phyloP scores from a whole-genome alignment of 805 yeast genomes.

The Hyphopichia homilentoma region DNA sequence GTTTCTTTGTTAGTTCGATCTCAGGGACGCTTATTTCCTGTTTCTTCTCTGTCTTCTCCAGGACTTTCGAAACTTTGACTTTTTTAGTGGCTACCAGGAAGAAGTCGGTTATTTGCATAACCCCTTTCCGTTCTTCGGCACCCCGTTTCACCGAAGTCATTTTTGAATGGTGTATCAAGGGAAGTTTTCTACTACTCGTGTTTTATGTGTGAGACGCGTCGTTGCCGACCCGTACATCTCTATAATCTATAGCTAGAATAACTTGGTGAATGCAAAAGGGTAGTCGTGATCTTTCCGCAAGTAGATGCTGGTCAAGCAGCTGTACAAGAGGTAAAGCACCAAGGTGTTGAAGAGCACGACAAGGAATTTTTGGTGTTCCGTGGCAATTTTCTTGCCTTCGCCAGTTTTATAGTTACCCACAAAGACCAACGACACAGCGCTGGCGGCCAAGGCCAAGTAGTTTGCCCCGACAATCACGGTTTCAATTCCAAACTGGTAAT shows the following conservation, averaged over 20 bases:
- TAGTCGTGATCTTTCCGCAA: constrained; percentile 45
- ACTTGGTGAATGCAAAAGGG: constrained; percentile 38
- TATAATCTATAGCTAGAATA: no score
- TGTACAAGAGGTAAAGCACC: constrained; percentile 35
- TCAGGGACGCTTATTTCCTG: not conserved
- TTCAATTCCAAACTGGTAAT: constrained; percentile 72
- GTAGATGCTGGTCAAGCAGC: constrained; percentile 42
- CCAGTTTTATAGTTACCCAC: constrained; percentile 29
- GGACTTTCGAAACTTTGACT: no score
- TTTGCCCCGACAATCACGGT: constrained; percentile 48
- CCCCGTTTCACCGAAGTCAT: no score
- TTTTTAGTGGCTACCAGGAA: no score
- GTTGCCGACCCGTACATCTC: no score
- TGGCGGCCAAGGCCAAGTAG: constrained; percentile 45
- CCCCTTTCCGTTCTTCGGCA: no score
- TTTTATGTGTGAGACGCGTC: no score
- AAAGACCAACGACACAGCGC: constrained; percentile 38
- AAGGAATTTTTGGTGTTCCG: constrained; percentile 12
- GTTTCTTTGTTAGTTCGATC: not conserved
- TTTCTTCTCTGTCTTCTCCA: no score
- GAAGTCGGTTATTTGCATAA: no score
- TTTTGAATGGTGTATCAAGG: no score
- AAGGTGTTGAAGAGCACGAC: constrained; percentile 17
- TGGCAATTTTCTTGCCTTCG: constrained; percentile 12
- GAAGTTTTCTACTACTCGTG: no score